Evolutionary conservation across 345 rosid genomes (phyloP).

Genomic region (Citrus mangshanensis): DNA sequence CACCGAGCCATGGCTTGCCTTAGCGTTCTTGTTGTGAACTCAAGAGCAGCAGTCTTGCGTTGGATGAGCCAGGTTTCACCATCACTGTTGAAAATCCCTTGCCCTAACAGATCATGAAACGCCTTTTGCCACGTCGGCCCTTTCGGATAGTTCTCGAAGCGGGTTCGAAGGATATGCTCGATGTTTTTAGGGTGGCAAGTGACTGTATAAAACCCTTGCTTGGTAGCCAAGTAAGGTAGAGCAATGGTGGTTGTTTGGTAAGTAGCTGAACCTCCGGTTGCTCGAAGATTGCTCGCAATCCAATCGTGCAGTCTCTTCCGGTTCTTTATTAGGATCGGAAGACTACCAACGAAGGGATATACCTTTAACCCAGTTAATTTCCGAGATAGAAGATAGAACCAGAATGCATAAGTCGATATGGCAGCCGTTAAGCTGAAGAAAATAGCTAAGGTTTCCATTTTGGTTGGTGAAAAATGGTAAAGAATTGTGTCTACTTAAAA

Average conservation of each 20-base stretch:
- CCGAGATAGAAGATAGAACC: slow-evolving; percentile 69
- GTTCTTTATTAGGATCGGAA: slow-evolving; percentile 60
- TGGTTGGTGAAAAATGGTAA: neutral
- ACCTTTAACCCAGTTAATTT: slow-evolving; percentile 66
- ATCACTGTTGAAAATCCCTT: slow-evolving; percentile 87
- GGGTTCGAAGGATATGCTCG: slow-evolving; percentile 73
- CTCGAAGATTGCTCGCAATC: slow-evolving; percentile 70
- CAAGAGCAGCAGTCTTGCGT: slow-evolving; percentile 86
- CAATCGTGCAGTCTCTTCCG: slow-evolving; percentile 68
- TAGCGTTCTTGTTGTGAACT: slow-evolving; percentile 81
- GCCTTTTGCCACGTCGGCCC: slow-evolving; percentile 80
- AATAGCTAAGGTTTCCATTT: slow-evolving; percentile 47
- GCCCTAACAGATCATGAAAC: slow-evolving; percentile 80
- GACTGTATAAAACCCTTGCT: slow-evolving; percentile 79
- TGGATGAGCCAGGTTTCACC: slow-evolving; percentile 95
- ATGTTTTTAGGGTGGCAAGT: slow-evolving; percentile 89
- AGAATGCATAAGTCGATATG: slow-evolving; percentile 48
- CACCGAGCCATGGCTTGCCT: slow-evolving; percentile 96
- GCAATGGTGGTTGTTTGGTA: slow-evolving; percentile 78
- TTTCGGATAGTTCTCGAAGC: slow-evolving; percentile 89
- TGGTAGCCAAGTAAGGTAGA: slow-evolving; percentile 65
- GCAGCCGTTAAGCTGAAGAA: slow-evolving; percentile 37
- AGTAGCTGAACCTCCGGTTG: slow-evolving; percentile 58
- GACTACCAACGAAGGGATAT: slow-evolving; percentile 74
- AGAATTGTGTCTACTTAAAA: neutral